These are phyloP conservation scores for Neoconidiobolus thromboides DNA, from an alignment of 371 early-diverging fungal genomes.

Conservation along the genomic window DNA sequence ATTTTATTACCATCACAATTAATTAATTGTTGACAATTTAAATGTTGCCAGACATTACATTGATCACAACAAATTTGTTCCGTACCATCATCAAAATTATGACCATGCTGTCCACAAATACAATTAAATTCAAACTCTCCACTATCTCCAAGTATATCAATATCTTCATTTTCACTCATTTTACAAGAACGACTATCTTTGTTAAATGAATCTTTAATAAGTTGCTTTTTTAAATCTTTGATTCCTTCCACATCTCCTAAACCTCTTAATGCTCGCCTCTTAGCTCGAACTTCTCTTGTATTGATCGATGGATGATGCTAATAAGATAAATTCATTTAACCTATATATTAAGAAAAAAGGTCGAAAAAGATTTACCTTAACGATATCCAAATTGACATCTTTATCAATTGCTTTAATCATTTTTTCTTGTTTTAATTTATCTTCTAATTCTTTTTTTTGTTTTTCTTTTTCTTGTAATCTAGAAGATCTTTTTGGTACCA, in stretches of 20 bases:
- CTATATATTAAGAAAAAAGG: background rate
- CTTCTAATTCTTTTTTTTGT: background rate
- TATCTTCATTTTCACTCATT: background rate
- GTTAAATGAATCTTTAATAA: background rate
- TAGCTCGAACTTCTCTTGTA: background rate
- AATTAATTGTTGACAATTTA: background rate
- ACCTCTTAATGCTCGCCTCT: background rate
- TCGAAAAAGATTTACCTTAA: too few species aligned
- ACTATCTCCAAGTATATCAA: background rate
- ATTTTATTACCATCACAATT: background rate
- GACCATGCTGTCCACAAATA: background rate
- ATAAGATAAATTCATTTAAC: background rate
- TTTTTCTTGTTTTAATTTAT: background rate
- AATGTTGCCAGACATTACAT: constrained; percentile 3
- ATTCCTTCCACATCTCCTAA: background rate
- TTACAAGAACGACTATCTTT: background rate
- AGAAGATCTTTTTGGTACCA: constrained; percentile 1
- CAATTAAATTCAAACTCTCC: constrained; percentile 1
- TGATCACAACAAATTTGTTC: background rate
- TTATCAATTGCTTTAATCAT: background rate
- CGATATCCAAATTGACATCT: background rate
- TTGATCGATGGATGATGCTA: background rate
- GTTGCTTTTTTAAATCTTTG: background rate
- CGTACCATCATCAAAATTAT: constrained; percentile 2
- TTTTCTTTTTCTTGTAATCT: background rate